Evolutionary conservation across 2,329 filamentous ascomycete genomes (phyloP), one percentile per base, ranked within the genome.

Genomic region (Phialemoniopsis sp.): DNA sequence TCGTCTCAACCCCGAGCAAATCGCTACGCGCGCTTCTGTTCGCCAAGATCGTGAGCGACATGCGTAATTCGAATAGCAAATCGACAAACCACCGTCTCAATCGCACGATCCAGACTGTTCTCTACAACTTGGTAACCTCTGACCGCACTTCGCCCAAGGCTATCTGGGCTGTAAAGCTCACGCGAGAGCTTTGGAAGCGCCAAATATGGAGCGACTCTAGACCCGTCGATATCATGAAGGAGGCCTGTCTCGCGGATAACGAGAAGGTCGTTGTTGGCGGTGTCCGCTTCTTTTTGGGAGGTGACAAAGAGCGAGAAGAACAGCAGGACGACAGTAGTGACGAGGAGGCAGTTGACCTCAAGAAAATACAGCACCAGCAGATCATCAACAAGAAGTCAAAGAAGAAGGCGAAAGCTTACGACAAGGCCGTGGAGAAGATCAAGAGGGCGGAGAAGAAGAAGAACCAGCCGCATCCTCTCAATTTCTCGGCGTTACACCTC

Each of bases 221-320:
- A 93, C 83, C 91, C 0, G 93, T 97, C n/a, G 89, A 95, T 55
- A 87, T 97, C 48, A 97, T 98, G 90, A 95, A 95, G 65, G 87
- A 95, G 64, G 89, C 91, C 0, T 82, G 85, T 39, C 67, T 98
- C 41, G 82, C 88, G 4, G 85, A 95, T 37, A 95, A 96, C 51
- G 88, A 94, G 53, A 98, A 98, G 66, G 89, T 97, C 4, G 80
- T 93, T 18, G 72, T 86, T 6, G 88, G 89, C 13, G 90, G 88
- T 33, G 87, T 94, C 13, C 80, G 89, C 17, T 98, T 97, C 71
- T 98, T 98, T 69, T 73, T 98, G 1, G 93, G 93, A 17, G 90
- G 90, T 28, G 93, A 98, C 61, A 91, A 95, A 62, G 93, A 97
- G 64, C 80, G 90, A 49, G 93, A 98, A 60, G 91, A 96, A 52